Conservation (phyloP, 2,329 filamentous ascomycete genomes). For the Penicillium sp. region DNA sequence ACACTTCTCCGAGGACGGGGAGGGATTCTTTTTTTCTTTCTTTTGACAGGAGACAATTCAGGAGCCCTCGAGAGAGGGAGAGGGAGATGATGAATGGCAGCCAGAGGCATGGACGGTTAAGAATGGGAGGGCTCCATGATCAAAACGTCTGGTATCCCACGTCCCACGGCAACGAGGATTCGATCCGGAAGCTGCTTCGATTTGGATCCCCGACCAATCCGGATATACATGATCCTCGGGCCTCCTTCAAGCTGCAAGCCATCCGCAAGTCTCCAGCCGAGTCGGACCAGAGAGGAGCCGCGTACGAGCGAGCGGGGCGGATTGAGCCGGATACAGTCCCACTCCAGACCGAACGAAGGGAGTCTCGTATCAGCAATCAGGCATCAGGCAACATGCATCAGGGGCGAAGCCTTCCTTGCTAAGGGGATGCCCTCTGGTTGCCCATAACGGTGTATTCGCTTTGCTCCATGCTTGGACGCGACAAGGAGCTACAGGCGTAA, state of each 20-base stretch:
- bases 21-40: no score
- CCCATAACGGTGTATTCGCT: no score
- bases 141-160: no score
- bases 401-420: no score
- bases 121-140: not conserved
- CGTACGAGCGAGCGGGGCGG: conserved; percentile 10
- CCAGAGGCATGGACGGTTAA: no score
- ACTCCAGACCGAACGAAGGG: conserved; percentile 5
- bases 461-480: no score
- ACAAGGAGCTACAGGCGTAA: no score
- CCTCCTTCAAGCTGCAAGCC: not conserved
- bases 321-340: conserved; percentile 11
- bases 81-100: conserved; percentile 1
- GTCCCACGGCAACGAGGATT: not conserved
- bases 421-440: no score
- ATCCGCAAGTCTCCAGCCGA: not conserved
- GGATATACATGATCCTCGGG: conserved; percentile 1
- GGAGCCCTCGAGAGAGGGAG: not conserved
- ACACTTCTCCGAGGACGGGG: not conserved
- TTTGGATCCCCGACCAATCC: conserved; percentile 9
- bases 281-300: not conserved
- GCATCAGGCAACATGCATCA: no score
- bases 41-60: no score
- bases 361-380: not conserved
- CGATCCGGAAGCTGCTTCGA: conserved; percentile 4